Evolutionary conservation across 495 filamentous ascomycete genomes (phyloP).

Genomic region (Pyrenopolyporus hunteri): DNA sequence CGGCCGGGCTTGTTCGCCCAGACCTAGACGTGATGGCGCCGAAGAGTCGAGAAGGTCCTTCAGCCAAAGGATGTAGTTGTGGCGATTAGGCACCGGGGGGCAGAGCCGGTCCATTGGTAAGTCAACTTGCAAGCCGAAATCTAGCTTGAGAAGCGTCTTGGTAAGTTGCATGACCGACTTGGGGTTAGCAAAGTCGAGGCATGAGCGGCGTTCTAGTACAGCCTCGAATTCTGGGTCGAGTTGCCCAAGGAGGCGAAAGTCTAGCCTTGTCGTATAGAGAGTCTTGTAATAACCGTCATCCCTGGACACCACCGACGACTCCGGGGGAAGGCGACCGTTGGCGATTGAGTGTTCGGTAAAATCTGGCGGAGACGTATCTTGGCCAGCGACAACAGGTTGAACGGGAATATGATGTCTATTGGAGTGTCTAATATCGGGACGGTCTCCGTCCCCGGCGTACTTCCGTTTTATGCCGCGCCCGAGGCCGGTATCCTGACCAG

Average conservation of each 20-base stretch:
- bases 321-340: neutral
- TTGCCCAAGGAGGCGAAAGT: conserved; percentile 46
- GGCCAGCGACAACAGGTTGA: neutral
- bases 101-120: conserved; percentile 82
- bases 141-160: conserved; percentile 72
- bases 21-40: conserved; percentile 57
- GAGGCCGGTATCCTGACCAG: neutral
- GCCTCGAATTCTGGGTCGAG: conserved; percentile 42
- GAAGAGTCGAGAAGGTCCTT: conserved; percentile 84
- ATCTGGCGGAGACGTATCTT: neutral
- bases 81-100: conserved; percentile 84
- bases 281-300: conserved; percentile 46
- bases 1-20: conserved; percentile 44
- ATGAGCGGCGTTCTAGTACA: conserved; percentile 62
- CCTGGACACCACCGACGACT: neutral
- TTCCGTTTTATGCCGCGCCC: conserved; percentile 32
- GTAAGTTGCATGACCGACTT: conserved; percentile 80
- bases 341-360: neutral
- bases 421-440: neutral
- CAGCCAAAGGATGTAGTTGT: conserved; percentile 92
- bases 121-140: conserved; percentile 75
- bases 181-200: conserved; percentile 84
- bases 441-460: conserved; percentile 14
- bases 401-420: no score
- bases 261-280: conserved; percentile 43